Conservation (phyloP, 495 filamentous ascomycete species). For the Daldinia loculata region DNA sequence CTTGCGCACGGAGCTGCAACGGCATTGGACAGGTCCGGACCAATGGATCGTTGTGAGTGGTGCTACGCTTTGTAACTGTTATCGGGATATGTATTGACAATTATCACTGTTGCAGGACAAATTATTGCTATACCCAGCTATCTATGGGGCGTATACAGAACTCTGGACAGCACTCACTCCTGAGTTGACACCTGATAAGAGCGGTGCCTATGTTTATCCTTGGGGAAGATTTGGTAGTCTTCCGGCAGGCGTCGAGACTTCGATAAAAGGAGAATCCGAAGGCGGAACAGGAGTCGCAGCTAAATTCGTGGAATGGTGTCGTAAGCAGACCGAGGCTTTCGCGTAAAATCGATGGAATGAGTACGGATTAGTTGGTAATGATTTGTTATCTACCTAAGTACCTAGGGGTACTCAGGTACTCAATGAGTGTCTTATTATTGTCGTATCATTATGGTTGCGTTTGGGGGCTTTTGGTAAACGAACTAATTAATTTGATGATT, state of each 20-base stretch:
- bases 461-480: no score
- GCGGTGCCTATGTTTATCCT: conserved; percentile 30
- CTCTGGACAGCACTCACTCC: conserved; percentile 55
- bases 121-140: background rate
- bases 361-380: background rate
- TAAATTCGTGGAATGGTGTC: background rate
- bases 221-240: conserved; percentile 32
- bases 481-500: no score
- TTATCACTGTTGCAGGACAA: background rate
- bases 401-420: no score
- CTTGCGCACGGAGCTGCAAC: conserved; percentile 46
- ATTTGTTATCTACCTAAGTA: no score
- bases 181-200: conserved; percentile 44
- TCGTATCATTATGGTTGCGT: no score
- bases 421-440: no score
- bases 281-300: background rate
- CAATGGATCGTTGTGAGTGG: conserved; percentile 17
- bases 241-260: background rate
- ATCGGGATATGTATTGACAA: background rate
- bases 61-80: background rate
- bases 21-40: conserved; percentile 26
- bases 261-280: background rate
- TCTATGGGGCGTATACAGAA: conserved; percentile 55
- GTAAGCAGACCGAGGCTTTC: background rate
- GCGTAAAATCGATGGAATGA: background rate